Conservation (phyloP, 129 eudicot genomes). For the Tagetes patula region DNA sequence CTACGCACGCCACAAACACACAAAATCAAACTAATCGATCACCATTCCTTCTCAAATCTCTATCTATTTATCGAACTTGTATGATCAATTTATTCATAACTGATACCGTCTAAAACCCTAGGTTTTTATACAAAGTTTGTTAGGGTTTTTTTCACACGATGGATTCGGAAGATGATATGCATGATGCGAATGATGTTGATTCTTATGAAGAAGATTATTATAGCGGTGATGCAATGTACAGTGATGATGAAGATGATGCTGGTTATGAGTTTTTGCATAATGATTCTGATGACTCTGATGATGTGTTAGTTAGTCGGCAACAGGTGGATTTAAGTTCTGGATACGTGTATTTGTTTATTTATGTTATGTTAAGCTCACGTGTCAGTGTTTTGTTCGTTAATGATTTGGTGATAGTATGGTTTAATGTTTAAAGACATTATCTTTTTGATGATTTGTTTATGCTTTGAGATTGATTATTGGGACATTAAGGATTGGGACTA, state of each 20-base stretch:
- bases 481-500: neutral
- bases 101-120: slow-evolving; percentile 31
- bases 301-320: slow-evolving; percentile 41
- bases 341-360: neutral
- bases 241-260: slow-evolving; percentile 43
- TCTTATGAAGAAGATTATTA: slow-evolving; percentile 53
- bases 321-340: slow-evolving; percentile 45
- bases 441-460: neutral
- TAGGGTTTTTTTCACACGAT: slow-evolving; percentile 16
- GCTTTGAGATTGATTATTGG: neutral
- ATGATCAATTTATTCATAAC: neutral
- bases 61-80: neutral
- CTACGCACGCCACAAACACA: slow-evolving; percentile 7
- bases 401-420: neutral
- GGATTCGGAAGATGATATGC: slow-evolving; percentile 83
- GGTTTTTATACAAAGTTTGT: slow-evolving; percentile 3
- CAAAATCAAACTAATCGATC: slow-evolving; percentile 12
- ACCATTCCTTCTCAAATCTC: slow-evolving; percentile 16
- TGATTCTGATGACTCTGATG: slow-evolving; percentile 50
- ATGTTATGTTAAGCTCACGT: neutral
- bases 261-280: slow-evolving; percentile 57
- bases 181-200: slow-evolving; percentile 59
- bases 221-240: slow-evolving; percentile 47
- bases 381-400: neutral
- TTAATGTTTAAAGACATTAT: neutral